Base-by-base conservation (phyloP, 1,284 basidiomycete species). In the Quambalaria eucalypti region DNA sequence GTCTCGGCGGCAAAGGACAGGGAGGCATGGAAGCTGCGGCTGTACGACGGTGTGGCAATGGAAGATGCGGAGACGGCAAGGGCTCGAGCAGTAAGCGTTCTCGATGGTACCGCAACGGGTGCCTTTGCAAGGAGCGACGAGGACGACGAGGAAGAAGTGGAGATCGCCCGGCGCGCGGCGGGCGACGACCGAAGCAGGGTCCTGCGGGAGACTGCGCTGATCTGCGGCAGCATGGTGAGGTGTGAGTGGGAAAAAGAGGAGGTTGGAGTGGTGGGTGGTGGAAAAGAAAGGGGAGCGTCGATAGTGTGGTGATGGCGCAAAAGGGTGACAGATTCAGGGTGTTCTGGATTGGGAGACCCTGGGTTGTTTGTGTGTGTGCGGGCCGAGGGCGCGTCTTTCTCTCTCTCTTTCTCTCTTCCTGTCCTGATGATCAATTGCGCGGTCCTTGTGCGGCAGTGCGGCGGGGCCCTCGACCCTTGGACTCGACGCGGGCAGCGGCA, bases 1-100 rank as follows among this genome's bases (percentile, higher is more conserved):
- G 87, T 88, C 78, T 92, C 68, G 23, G 59, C 65, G 36, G 52
- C 52, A 56, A 52, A 57, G n/a, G 64, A 58, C 25, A 62, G 50
- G 23, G 66, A 67, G 36, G 29, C 39, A 23, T 54, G 52, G 52
- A 57, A 55, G 30, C 21, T 7, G 33, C 48, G 23, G 9, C 12
- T 9, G 6, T n/a, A n/a, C n/a, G 47, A 16, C 16, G 28, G 14
- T 19, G 39, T 10, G 12, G 39, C 39, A 6, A 19, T 40, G 39
- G 39, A 16, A 8, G 31, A 33, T 33, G 31, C 9, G 16, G 31
- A 33, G 31, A 33, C 31, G 31, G 16, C 9, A 33, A 33, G 31
- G 9, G 31, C 9, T 8, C 9, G 9, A 16, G 31, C 31, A 16
- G 16, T 33, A 16, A 8, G 9, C 8, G 9, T 33, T 8, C 31